Evolutionary conservation across 2,329 filamentous ascomycete genomes (phyloP).

Genomic region (Emericellopsis atlantica): DNA sequence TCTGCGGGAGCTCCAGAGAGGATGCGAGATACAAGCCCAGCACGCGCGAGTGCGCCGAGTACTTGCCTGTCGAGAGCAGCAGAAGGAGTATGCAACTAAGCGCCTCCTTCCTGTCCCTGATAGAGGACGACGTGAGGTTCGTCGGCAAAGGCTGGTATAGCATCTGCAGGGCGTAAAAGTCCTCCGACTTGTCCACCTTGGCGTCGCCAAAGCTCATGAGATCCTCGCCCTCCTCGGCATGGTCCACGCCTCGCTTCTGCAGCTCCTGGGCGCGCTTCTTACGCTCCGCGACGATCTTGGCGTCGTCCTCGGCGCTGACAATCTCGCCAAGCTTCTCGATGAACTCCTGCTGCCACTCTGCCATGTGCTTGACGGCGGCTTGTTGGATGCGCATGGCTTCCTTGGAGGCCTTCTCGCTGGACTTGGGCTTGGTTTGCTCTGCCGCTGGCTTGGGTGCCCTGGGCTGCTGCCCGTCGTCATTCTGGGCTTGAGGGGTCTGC

Average conservation of each 20-base stretch:
- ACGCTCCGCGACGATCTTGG: constrained; percentile 32
- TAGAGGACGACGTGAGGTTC: constrained; percentile 41
- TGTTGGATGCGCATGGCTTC: constrained; percentile 22
- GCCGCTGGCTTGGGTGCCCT: constrained; percentile 4
- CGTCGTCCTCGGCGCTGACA: constrained; percentile 34
- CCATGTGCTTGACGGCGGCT: constrained; percentile 55
- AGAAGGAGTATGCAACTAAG: constrained; percentile 60
- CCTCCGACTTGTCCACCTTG: constrained; percentile 19
- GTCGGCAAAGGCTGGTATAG: constrained; percentile 41
- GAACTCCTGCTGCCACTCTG: constrained; percentile 65
- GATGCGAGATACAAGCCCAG: constrained; percentile 57
- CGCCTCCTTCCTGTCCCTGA: constrained; percentile 47
- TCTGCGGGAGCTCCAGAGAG: constrained; percentile 49
- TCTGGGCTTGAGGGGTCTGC: constrained; percentile 4
- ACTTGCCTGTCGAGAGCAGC: constrained; percentile 59
- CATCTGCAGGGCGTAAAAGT: constrained; percentile 31
- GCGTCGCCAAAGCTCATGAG: constrained; percentile 27
- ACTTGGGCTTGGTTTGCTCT: constrained; percentile 4
- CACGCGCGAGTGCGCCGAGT: constrained; percentile 60
- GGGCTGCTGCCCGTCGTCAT: background rate
- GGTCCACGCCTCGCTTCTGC: constrained; percentile 20
- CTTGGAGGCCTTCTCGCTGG: constrained; percentile 8
- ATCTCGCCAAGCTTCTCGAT: constrained; percentile 60
- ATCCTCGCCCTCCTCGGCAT: constrained; percentile 20
- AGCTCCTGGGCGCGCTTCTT: constrained; percentile 29